Percentiles rank a stretch among this genome's conserved stretches.
Conservation (phyloP, 2,329 filamentous ascomycete genomes). For the Grosmannia clavigera region DNA sequence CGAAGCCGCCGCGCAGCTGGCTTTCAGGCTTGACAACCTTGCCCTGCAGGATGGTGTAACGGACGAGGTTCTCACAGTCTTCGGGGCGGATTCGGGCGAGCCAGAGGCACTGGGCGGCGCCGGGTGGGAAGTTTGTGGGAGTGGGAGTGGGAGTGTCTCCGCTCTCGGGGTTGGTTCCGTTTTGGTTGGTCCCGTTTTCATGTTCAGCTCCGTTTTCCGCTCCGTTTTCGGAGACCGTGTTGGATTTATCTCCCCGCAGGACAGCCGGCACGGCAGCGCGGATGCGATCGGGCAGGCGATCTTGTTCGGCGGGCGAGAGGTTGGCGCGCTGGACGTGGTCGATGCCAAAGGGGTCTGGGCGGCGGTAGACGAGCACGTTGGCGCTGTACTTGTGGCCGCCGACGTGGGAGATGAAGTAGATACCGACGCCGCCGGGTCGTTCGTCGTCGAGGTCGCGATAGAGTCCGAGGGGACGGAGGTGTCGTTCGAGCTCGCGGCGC, state of each 20-base stretch:
- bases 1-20: slow-evolving; percentile 83
- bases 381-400: slow-evolving; percentile 95
- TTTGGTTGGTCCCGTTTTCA: slow-evolving; percentile 10
- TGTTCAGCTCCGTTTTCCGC: slow-evolving; percentile 7
- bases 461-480: slow-evolving; percentile 71
- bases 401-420: slow-evolving; percentile 94
- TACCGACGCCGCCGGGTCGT: slow-evolving; percentile 79
- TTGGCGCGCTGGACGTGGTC: slow-evolving; percentile 29
- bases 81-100: slow-evolving; percentile 72
- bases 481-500: slow-evolving; percentile 78
- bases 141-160: neutral
- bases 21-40: slow-evolving; percentile 84
- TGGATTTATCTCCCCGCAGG: slow-evolving; percentile 13
- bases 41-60: slow-evolving; percentile 80
- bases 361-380: slow-evolving; percentile 85
- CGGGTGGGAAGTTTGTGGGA: neutral
- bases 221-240: too few species aligned
- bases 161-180: neutral
- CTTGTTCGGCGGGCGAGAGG: slow-evolving; percentile 23
- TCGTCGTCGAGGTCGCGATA: slow-evolving; percentile 82
- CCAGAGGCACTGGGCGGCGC: slow-evolving; percentile 86
- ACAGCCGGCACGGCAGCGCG: slow-evolving; percentile 17
- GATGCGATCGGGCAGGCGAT: slow-evolving; percentile 14
- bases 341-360: slow-evolving; percentile 43
- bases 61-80: slow-evolving; percentile 85